Evolutionary conservation across 345 rosid species (phyloP).

Genomic region (Luvunga scandens): DNA sequence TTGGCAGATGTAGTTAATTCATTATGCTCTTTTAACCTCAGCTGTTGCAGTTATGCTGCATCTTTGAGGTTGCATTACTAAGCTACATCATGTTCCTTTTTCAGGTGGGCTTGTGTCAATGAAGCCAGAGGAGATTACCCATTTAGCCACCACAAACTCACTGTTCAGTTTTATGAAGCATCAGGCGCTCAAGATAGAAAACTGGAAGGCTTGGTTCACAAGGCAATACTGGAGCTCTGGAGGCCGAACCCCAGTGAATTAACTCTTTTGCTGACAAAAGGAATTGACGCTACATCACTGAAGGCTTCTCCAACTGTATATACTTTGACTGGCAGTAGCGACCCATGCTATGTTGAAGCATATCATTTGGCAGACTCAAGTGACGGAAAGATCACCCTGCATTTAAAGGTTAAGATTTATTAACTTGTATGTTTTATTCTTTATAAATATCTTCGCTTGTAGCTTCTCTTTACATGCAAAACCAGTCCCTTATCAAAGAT

Average conservation of each 20-base stretch:
- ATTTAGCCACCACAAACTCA: constrained; percentile 95
- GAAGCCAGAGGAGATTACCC: constrained; percentile 99
- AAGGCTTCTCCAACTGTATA: constrained; percentile 77
- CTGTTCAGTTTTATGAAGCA: constrained; percentile 97
- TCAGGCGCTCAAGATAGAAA: constrained; percentile 98
- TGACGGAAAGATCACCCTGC: constrained; percentile 91
- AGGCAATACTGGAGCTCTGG: constrained; percentile 98
- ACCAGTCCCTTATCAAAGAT: neutral
- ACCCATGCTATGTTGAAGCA: constrained; percentile 95
- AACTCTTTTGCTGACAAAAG: constrained; percentile 74
- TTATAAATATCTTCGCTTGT: neutral
- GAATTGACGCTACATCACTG: constrained; percentile 64
- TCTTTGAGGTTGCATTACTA: constrained; percentile 15
- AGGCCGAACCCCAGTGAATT: constrained; percentile 92
- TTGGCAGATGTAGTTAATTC: neutral
- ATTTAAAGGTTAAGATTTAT: constrained; percentile 63
- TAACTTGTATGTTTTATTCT: neutral
- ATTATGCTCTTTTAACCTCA: neutral
- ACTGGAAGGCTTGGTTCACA: constrained; percentile 92
- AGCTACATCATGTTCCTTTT: constrained; percentile 23
- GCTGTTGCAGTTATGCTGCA: neutral
- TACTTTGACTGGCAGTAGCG: constrained; percentile 92
- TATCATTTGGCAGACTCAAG: constrained; percentile 95
- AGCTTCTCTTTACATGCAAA: neutral
- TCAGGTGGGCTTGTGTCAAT: constrained; percentile 97